phyloP scores from a whole-genome alignment of 2,329 filamentous ascomycete species.

The Alternaria arbusti region DNA sequence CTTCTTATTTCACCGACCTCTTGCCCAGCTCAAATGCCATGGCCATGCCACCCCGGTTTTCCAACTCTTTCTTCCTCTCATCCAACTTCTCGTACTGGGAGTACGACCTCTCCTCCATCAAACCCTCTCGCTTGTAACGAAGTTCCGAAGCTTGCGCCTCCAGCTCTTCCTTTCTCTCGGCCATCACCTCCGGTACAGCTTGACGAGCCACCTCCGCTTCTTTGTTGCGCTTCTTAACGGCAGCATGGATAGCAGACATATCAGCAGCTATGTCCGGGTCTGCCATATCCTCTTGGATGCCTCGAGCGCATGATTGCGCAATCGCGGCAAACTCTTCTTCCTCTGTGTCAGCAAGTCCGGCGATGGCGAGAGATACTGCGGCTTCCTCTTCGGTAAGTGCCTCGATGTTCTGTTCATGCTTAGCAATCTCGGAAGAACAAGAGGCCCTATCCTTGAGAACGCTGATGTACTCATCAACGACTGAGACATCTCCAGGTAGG shows the following conservation, averaged over 20 bases:
- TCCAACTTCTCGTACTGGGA: not conserved
- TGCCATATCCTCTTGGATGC: not conserved
- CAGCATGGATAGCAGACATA: no score
- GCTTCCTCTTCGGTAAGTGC: not conserved
- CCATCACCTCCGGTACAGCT: not conserved
- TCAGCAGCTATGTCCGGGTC: no score
- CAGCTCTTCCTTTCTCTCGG: not conserved
- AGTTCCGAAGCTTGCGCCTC: no score
- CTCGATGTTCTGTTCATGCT: no score
- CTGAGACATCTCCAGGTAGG: not conserved
- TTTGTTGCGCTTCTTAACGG: not conserved
- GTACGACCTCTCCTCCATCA: not conserved
- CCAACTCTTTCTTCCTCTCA: not conserved
- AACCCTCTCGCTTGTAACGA: not conserved
- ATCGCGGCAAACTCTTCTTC: not conserved
- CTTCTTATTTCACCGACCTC: not conserved
- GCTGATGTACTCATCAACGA: not conserved
- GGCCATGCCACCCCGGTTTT: not conserved
- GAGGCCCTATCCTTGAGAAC: not conserved
- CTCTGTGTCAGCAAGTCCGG: not conserved
- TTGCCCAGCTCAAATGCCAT: not conserved
- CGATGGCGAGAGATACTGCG: not conserved
- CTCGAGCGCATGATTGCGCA: not conserved
- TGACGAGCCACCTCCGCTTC: not conserved
- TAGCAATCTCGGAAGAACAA: not conserved